A percentile compares a stretch with the other conserved stretches of the same genome.
These are phyloP conservation scores for Penicillium salamii DNA, from an alignment of 495 filamentous ascomycete genomes.

Conservation along the genomic window DNA sequence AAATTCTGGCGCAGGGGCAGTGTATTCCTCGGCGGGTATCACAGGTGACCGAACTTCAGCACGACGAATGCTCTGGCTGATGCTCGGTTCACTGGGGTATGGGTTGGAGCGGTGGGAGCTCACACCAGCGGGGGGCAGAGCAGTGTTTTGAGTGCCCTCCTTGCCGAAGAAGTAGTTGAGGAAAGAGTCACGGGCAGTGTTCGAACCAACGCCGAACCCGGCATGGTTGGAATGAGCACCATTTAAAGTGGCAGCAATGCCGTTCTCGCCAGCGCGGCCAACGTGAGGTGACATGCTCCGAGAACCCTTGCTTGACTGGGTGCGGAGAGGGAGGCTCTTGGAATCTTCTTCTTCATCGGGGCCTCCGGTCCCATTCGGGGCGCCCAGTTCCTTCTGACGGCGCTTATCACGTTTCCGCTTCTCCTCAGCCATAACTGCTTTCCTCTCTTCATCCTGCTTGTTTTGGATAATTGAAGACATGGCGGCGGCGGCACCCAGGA, in stretches of 20 bases:
- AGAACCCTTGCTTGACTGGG: slow-evolving; percentile 55
- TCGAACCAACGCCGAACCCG: slow-evolving; percentile 53
- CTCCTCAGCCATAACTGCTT: slow-evolving; percentile 74
- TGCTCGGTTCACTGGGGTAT: slow-evolving; percentile 72
- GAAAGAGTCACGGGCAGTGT: slow-evolving; percentile 76
- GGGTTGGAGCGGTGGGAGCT: slow-evolving; percentile 63
- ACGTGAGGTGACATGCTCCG: slow-evolving; percentile 83
- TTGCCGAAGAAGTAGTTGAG: slow-evolving; percentile 99
- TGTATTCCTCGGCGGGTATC: slow-evolving; percentile 41
- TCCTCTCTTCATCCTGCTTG: slow-evolving; percentile 90
- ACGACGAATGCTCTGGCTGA: slow-evolving; percentile 79
- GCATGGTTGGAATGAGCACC: slow-evolving; percentile 62
- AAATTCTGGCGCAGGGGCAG: slow-evolving; percentile 30
- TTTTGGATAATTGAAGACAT: slow-evolving; percentile 95
- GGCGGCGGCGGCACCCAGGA: slow-evolving; percentile 93
- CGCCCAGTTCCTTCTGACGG: slow-evolving; percentile 73
- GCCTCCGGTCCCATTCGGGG: slow-evolving; percentile 69
- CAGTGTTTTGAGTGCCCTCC: slow-evolving; percentile 57
- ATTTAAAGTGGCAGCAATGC: slow-evolving; percentile 66
- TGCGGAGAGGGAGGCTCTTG: slow-evolving; percentile 55
- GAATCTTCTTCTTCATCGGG: slow-evolving; percentile 64
- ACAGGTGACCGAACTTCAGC: slow-evolving; percentile 54
- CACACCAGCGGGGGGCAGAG: slow-evolving; percentile 28
- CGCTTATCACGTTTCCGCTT: slow-evolving; percentile 78
- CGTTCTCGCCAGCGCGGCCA: slow-evolving; percentile 55